phyloP scores from a whole-genome alignment of 2,329 filamentous ascomycete genomes.

The Coniochaeta sp. region DNA sequence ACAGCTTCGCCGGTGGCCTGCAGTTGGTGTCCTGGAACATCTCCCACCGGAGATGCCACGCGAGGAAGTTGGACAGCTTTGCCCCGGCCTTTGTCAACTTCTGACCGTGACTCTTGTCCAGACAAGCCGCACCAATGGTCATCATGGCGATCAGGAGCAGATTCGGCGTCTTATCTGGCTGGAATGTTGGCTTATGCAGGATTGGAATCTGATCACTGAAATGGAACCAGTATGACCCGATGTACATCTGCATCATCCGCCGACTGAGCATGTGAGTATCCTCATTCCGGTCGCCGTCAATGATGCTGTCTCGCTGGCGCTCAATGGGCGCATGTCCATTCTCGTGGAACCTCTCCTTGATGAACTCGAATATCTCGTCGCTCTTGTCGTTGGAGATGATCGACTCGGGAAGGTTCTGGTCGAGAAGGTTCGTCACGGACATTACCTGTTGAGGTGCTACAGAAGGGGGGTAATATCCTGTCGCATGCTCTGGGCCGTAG shows the following conservation, averaged over 20 bases:
- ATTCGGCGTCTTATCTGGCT: constrained; percentile 77
- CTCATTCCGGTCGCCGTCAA: constrained; percentile 68
- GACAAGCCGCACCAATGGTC: constrained; percentile 81
- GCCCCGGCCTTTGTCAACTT: constrained; percentile 70
- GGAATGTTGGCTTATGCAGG: constrained; percentile 89
- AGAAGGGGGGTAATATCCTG: constrained; percentile 49
- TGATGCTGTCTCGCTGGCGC: constrained; percentile 66
- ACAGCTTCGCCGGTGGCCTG: constrained; percentile 84
- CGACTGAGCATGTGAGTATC: constrained; percentile 66
- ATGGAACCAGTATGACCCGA: constrained; percentile 88
- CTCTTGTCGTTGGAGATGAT: constrained; percentile 83
- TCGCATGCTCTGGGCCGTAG: constrained; percentile 36
- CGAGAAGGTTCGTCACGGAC: constrained; percentile 80
- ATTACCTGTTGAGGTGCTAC: constrained; percentile 67
- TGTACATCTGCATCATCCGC: constrained; percentile 93
- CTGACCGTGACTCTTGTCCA: constrained; percentile 74
- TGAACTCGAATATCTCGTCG: constrained; percentile 73
- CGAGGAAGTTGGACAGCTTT: constrained; percentile 80
- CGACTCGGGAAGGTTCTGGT: constrained; percentile 71
- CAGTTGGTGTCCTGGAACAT: constrained; percentile 90
- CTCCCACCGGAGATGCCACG: constrained; percentile 91
- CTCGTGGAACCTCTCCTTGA: constrained; percentile 75
- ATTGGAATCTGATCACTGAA: constrained; percentile 94
- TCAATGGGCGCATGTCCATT: constrained; percentile 66
- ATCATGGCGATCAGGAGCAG: constrained; percentile 82